Percentiles rank a stretch among this genome's conserved stretches.
These are phyloP conservation scores for Psidium guajava DNA, from an alignment of 345 rosid genomes.

Conservation along the genomic window DNA sequence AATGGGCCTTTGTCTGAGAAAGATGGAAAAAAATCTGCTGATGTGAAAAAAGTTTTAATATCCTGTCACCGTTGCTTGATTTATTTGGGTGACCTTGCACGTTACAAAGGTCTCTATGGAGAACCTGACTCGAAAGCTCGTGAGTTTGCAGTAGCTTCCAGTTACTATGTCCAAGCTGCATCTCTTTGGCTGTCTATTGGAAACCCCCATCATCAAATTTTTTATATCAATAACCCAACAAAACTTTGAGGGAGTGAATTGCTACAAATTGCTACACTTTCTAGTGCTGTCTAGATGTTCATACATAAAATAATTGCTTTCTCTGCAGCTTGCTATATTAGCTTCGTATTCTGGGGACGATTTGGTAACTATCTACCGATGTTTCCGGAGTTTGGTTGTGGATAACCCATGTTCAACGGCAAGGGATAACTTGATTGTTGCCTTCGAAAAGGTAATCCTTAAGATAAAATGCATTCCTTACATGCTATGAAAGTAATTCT, in stretches of 20 bases:
- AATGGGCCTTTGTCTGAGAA: slow-evolving; percentile 44
- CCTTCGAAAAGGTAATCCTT: slow-evolving; percentile 78
- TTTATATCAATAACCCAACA: background rate
- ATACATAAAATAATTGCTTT: background rate
- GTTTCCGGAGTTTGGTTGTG: slow-evolving; percentile 88
- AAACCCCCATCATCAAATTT: slow-evolving; percentile 72
- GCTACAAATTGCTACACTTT: background rate
- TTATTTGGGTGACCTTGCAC: slow-evolving; percentile 94
- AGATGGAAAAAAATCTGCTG: slow-evolving; percentile 65
- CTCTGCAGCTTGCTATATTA: slow-evolving; percentile 83
- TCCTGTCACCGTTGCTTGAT: slow-evolving; percentile 99
- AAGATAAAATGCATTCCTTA: background rate
- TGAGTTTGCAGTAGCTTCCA: slow-evolving; percentile 83
- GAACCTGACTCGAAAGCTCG: slow-evolving; percentile 75
- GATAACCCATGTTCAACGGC: slow-evolving; percentile 92
- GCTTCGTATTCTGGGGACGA: slow-evolving; percentile 86
- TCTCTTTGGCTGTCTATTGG: slow-evolving; percentile 83
- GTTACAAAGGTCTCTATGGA: slow-evolving; percentile 91
- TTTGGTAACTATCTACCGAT: slow-evolving; percentile 65
- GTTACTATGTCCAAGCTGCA: slow-evolving; percentile 94
- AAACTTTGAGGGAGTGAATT: background rate
- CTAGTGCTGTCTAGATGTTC: background rate
- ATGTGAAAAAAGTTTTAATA: slow-evolving; percentile 62
- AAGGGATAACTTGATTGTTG: slow-evolving; percentile 91
- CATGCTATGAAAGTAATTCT: background rate